Evolutionary conservation across 2,329 filamentous ascomycete genomes (phyloP).

Genomic region (Botrytis byssoidea): DNA sequence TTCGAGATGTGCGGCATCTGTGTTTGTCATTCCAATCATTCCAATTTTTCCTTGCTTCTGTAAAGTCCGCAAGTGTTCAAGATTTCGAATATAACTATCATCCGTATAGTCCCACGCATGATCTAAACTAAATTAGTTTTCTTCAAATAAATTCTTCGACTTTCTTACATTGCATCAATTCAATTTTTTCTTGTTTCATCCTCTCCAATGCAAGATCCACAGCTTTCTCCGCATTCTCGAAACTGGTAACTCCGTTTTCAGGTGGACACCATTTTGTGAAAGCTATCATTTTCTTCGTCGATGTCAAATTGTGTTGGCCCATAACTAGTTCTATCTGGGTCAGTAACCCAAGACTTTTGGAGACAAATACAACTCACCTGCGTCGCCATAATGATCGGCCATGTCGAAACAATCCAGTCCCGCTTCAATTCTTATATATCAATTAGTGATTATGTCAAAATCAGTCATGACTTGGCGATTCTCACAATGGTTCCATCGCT

Average conservation of each 20-base stretch:
- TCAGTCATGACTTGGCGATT: background rate
- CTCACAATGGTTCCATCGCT: constrained; percentile 24
- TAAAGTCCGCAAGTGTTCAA: background rate
- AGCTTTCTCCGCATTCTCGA: constrained; percentile 33
- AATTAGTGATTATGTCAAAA: background rate
- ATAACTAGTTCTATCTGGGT: constrained; percentile 21
- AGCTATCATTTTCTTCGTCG: constrained; percentile 21
- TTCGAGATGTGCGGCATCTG: background rate
- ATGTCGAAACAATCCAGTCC: constrained; percentile 27
- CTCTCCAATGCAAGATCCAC: constrained; percentile 33
- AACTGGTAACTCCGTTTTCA: constrained; percentile 25
- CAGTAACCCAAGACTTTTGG: background rate
- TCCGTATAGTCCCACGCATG: background rate
- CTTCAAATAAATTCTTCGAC: background rate
- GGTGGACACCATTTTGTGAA: constrained; percentile 35
- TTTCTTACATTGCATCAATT: constrained; percentile 2
- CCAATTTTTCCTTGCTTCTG: background rate
- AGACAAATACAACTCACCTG: background rate
- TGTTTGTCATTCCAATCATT: constrained; percentile 2
- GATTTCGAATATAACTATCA: background rate
- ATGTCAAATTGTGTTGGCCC: constrained; percentile 17
- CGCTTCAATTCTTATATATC: constrained; percentile 13
- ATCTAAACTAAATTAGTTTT: background rate
- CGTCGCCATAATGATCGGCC: constrained; percentile 26
- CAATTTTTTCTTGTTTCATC: constrained; percentile 10